A percentile compares a stretch with the other conserved stretches of the same genome.
Evolutionary conservation across 2,329 filamentous ascomycete genomes (phyloP).

Genomic region (Penicillium sclerotigenum): DNA sequence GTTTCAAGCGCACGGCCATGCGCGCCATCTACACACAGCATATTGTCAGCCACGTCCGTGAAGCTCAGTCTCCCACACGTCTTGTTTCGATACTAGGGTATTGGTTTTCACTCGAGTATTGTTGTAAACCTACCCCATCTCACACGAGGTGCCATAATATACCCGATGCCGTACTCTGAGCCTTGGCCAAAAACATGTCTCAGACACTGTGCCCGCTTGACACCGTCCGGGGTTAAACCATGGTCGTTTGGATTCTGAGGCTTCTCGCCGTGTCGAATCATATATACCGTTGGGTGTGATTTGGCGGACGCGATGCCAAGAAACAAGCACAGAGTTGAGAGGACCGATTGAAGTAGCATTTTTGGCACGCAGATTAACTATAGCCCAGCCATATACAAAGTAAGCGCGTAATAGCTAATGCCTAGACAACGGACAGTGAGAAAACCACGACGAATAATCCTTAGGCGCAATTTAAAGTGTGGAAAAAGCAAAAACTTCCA

Average conservation of each 20-base stretch:
- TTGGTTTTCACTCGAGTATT: not conserved
- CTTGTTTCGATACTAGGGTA: not conserved
- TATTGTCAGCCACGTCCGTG: slow-evolving; percentile 1
- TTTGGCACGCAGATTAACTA: not conserved
- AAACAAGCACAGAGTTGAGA: not conserved
- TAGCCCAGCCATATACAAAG: not conserved
- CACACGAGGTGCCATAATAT: slow-evolving; percentile 30
- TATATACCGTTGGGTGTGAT: slow-evolving; percentile 23
- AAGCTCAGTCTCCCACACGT: not conserved
- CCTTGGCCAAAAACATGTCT: slow-evolving; percentile 25
- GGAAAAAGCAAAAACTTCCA: not conserved
- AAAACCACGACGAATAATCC: not conserved
- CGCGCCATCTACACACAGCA: slow-evolving; percentile 12
- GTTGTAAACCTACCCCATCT: slow-evolving; percentile 19
- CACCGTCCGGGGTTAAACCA: slow-evolving; percentile 25
- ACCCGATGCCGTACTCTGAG: slow-evolving; percentile 26
- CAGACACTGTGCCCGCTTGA: slow-evolving; percentile 29
- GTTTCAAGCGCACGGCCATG: slow-evolving; percentile 23
- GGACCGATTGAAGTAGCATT: slow-evolving; percentile 2
- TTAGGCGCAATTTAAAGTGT: too few relatives aligned
- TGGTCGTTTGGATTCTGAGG: slow-evolving; percentile 22
- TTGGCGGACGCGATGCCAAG: slow-evolving; percentile 5
- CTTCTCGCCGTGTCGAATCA: slow-evolving; percentile 35
- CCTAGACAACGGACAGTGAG: not conserved
- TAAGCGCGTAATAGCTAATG: not conserved